Evolutionary conservation across 805 yeast genomes (phyloP).

Genomic region (Ogataea nonfermentans): DNA sequence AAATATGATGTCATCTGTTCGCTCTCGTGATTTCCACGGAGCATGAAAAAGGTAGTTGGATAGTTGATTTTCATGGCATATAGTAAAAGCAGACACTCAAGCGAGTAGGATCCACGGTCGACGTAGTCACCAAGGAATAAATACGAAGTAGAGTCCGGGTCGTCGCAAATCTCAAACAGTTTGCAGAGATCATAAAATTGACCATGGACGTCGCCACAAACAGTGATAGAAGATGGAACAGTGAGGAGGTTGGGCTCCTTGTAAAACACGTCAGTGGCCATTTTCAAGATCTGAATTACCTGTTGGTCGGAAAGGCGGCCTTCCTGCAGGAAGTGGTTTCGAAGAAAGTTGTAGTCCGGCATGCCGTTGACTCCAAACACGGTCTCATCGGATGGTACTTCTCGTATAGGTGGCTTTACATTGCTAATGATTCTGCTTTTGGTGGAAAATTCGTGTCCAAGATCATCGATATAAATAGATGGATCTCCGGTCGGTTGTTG

Average conservation of each 20-base stretch:
- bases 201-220: slow-evolving; percentile 98
- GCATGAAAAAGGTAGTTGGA: slow-evolving; percentile 71
- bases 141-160: slow-evolving; percentile 71
- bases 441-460: slow-evolving; percentile 56
- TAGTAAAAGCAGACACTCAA: slow-evolving; percentile 75
- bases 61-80: slow-evolving; percentile 77
- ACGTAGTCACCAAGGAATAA: slow-evolving; percentile 93
- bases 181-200: slow-evolving; percentile 89
- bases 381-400: not conserved
- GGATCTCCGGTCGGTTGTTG: slow-evolving; percentile 29
- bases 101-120: slow-evolving; percentile 89
- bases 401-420: slow-evolving; percentile 21
- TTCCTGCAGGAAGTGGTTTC: slow-evolving; percentile 71
- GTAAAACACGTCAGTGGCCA: slow-evolving; percentile 60
- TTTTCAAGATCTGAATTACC: slow-evolving; percentile 58
- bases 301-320: slow-evolving; percentile 77
- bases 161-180: slow-evolving; percentile 89
- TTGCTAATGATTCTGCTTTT: slow-evolving; percentile 46
- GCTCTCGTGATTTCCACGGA: slow-evolving; percentile 95
- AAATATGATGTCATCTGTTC: slow-evolving; percentile 90
- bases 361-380: slow-evolving; percentile 57
- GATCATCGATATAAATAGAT: slow-evolving; percentile 49
- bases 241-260: slow-evolving; percentile 75
- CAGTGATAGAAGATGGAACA: slow-evolving; percentile 89
- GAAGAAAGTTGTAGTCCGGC: slow-evolving; percentile 73